Percentiles rank a stretch among this genome's conserved stretches.
phyloP scores from a whole-genome alignment of 2,329 filamentous ascomycete genomes.

The Epichloe hybrida region DNA sequence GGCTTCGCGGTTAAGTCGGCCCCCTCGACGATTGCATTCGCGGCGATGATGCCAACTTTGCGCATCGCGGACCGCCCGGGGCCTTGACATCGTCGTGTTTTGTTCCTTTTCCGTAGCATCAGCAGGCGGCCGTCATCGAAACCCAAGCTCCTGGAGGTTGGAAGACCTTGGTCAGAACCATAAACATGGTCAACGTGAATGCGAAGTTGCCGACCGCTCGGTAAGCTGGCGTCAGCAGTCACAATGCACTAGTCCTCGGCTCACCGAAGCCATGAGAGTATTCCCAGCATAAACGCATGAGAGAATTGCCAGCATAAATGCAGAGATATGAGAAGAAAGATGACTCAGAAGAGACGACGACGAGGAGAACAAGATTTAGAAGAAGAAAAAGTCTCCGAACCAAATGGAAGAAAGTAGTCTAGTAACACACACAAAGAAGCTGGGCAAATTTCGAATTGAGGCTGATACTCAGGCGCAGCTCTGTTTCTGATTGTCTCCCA shows the following conservation, averaged over 20 bases:
- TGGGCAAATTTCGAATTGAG: conserved; percentile 1
- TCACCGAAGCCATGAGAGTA: conserved; percentile 2
- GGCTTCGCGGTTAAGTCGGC: neutral
- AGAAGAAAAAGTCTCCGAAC: neutral
- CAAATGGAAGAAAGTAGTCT: conserved; percentile 1
- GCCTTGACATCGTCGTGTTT: too few relatives aligned
- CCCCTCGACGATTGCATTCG: neutral
- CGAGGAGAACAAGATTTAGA: neutral
- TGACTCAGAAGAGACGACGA: neutral
- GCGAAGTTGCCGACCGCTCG: neutral
- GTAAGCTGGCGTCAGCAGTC: neutral
- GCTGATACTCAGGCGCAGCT: neutral
- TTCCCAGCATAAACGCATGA: neutral
- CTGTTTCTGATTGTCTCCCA: neutral
- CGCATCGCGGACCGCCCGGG: too few relatives aligned
- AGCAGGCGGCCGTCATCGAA: neutral
- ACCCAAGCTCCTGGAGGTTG: neutral
- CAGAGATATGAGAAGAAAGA: neutral
- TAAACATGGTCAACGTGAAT: neutral
- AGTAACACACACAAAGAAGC: conserved; percentile 11
- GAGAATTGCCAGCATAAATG: neutral
- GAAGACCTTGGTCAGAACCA: neutral
- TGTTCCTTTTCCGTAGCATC: too few relatives aligned
- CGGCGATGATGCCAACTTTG: too few relatives aligned
- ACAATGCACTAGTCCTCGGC: conserved; percentile 1